Evolutionary conservation across 1,284 basidiomycete genomes (phyloP), one percentile per base, ranked within the genome.

Genomic region (Boletellus sp.): DNA sequence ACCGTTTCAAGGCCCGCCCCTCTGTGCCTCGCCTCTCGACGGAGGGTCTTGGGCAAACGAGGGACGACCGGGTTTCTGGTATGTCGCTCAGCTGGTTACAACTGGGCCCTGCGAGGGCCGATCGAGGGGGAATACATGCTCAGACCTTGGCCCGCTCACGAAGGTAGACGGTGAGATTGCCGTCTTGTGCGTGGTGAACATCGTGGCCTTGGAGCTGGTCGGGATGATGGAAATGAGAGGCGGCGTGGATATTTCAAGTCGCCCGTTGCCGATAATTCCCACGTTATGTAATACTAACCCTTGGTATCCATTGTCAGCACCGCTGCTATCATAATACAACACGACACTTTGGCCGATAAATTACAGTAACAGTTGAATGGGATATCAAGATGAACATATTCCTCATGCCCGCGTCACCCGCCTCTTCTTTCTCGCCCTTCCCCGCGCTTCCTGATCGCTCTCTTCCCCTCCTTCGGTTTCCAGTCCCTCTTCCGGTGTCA

Each of bases 121-220:
- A 64, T 64, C 64, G 11, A 52, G 50, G 60, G 53, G 48, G 62
- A 65, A 53, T 45, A 1, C 19, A 65, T 50, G 37, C 66, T 67
- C 62, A 67, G 65, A 64, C 65, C 63, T 64, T 68, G 47, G 54
- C 63, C 61, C 52, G 60, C 59, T 66, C 61, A 67, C 53, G 45
- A 67, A 6, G 25, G 21, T 4, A 34, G 50, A 56, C 40, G 46
- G 4, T 0, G 4, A 29, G 10, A 22, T 7, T 44, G 23, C 52
- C n/a, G n/a, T n/a, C 58, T 50, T 49, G 34, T 67, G 35, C 41
- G 60, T 52, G 45, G 53, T 64, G 63, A 64, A 59, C 54, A 45
- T 53, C 42, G 59, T 45, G 45, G 57, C 61, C 54, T 63, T 66
- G 21, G 64, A 65, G 44, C 64, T 67, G 64, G 62, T 65, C 49